Evolutionary conservation across 2,329 filamentous ascomycete species (phyloP), one percentile per base, ranked within the genome.

Genomic region (Xylariomycetidae sp.): DNA sequence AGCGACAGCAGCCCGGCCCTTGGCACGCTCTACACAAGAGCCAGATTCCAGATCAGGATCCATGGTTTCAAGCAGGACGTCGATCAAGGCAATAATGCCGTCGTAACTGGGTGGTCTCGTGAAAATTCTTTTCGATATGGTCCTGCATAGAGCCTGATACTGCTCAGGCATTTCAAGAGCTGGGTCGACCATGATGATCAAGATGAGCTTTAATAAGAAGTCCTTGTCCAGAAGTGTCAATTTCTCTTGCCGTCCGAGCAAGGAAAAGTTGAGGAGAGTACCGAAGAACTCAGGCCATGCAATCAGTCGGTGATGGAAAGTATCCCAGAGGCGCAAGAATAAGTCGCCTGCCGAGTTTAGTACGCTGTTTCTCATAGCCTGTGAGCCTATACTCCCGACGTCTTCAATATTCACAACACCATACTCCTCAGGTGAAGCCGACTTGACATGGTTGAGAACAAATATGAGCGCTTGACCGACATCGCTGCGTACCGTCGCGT

Each of bases 271-370:
- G n/a, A 73, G 53, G 41, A 89, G 66, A n/a, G 84, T 70, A 10
- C 74, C 72, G 52, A 90, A 90, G 37, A 82, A 82, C 49, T 90
- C 85, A 26, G 80, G 75, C 86, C 86, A 92, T 3, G 83, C 74
- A 36, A 80, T 74, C 17, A 77, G 63, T 28, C 72, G 66, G 3
- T 64, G 58, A 39, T 85, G 77, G 36, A 88, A 77, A n/a, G 61
- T 64, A 3, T 70, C 62, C 74, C 78, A 87, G 4, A 86, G 56
- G 15, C 67, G 56, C 18, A 67, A 62, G 31, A 88, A 65, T 15
- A 77, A 60, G 13, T 50, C 46, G 25, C 79, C 56, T 4, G 62
- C 56, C 3, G 56, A 52, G 16, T 56, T 49, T 15, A 73, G 46
- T 8, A 68, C 49, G 6, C 42, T 48, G 11, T 50, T 32, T 10